phyloP scores from a whole-genome alignment of 192 early-diverging fungal species.

The Gigaspora rosea region DNA sequence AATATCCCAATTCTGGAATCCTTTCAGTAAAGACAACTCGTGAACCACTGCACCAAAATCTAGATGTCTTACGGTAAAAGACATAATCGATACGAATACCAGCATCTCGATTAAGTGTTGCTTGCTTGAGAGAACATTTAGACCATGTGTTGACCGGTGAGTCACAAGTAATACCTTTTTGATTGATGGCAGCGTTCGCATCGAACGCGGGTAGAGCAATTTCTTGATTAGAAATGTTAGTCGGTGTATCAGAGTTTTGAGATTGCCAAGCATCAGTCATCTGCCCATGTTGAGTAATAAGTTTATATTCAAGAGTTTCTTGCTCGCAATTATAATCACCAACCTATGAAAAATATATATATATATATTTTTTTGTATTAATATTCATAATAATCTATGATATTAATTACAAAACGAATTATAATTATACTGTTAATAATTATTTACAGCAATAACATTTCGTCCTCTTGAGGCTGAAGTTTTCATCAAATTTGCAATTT shows the following conservation, averaged over 20 bases:
- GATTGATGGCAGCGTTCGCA: slow-evolving; percentile 40
- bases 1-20: slow-evolving; percentile 35
- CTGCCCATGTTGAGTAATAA: slow-evolving; percentile 49
- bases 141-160: slow-evolving; percentile 57
- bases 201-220: slow-evolving; percentile 10
- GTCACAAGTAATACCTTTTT: slow-evolving; percentile 58
- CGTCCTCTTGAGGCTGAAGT: slow-evolving; percentile 47
- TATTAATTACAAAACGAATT: neutral
- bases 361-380: neutral
- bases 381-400: neutral
- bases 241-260: slow-evolving; percentile 38
- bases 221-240: slow-evolving; percentile 30
- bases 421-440: neutral
- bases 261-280: slow-evolving; percentile 55
- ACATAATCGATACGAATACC: slow-evolving; percentile 59
- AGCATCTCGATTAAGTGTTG: slow-evolving; percentile 19
- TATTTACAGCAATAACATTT: slow-evolving; percentile 57
- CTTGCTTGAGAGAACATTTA: slow-evolving; percentile 44
- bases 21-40: slow-evolving; percentile 35
- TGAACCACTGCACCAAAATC: slow-evolving; percentile 40
- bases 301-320: slow-evolving; percentile 43
- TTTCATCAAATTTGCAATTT: slow-evolving; percentile 46
- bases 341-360: slow-evolving; percentile 35
- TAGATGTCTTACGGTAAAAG: slow-evolving; percentile 48
- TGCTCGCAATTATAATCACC: slow-evolving; percentile 58